A percentile compares a stretch with the other conserved stretches of the same genome.
Conservation (phyloP, 345 rosid species). For the Adansonia digitata region DNA sequence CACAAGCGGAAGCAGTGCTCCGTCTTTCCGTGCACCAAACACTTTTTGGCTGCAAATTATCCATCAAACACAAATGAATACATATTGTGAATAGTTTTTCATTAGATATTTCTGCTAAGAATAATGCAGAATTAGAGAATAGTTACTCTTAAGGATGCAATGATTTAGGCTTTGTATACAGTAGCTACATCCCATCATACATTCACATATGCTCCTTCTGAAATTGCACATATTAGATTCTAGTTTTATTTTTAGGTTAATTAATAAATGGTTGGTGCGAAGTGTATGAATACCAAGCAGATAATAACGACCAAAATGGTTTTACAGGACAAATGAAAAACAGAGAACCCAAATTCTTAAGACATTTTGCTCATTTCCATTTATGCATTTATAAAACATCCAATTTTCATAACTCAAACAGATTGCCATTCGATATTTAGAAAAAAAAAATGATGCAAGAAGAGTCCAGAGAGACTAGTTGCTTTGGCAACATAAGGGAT, state of each 20-base stretch:
- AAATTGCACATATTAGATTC: background rate
- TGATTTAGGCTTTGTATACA: background rate
- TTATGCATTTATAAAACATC: no score
- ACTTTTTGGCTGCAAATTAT: slow-evolving; percentile 57
- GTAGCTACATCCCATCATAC: background rate
- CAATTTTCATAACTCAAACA: no score
- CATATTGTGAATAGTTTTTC: background rate
- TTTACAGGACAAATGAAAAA: background rate
- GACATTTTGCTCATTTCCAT: no score
- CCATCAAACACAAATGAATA: slow-evolving; percentile 1
- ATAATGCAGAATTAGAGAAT: background rate
- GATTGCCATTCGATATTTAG: no score
- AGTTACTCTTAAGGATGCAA: background rate
- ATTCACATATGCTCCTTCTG: background rate
- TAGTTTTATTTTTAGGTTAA: background rate
- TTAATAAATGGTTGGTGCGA: background rate
- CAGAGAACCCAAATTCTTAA: background rate
- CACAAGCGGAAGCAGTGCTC: slow-evolving; percentile 65
- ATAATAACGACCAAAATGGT: background rate
- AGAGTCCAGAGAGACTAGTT: no score
- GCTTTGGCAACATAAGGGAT: no score
- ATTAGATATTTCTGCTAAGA: background rate
- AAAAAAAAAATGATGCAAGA: no score
- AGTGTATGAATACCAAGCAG: background rate
- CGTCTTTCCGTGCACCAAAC: slow-evolving; percentile 67